These are phyloP conservation scores for Viola odorata DNA, from an alignment of 345 rosid genomes.

Conservation along the genomic window DNA sequence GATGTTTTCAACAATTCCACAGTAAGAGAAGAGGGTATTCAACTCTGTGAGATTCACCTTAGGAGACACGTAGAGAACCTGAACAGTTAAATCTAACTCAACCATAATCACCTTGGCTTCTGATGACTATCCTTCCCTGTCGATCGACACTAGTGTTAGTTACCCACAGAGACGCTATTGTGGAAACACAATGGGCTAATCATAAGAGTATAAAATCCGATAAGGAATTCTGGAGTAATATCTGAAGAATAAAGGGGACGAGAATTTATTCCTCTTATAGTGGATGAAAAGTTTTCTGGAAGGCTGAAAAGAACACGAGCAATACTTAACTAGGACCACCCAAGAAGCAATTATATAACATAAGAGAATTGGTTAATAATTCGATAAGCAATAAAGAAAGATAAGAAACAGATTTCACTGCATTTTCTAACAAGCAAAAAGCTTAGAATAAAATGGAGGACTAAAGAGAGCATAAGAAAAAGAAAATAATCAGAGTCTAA, in stretches of 20 bases:
- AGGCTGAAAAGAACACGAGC: too few relatives aligned
- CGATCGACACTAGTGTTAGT: not conserved
- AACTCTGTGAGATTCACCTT: conserved; percentile 19
- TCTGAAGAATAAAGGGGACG: not conserved
- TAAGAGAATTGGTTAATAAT: too few relatives aligned
- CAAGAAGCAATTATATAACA: too few relatives aligned
- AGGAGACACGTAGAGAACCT: conserved; percentile 30
- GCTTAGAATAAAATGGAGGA: too few relatives aligned
- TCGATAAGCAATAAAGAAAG: too few relatives aligned
- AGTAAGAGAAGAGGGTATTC: conserved; percentile 35
- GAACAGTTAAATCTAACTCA: conserved; percentile 19
- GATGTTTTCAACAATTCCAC: conserved; percentile 36
- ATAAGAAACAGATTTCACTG: too few relatives aligned
- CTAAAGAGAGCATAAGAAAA: too few relatives aligned
- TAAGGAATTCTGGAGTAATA: not conserved
- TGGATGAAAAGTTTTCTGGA: not conserved
- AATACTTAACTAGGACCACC: too few relatives aligned
- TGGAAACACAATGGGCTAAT: not conserved
- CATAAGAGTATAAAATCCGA: not conserved
- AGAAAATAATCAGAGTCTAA: too few relatives aligned
- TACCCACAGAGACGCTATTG: not conserved
- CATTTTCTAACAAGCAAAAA: too few relatives aligned
- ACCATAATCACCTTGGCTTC: conserved; percentile 4
- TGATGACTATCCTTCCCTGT: too few relatives aligned
- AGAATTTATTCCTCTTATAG: not conserved